Evolutionary conservation across 2,329 filamentous ascomycete species (phyloP), one percentile per base, ranked within the genome.

Genomic region (Fusarium brachygibbosum): DNA sequence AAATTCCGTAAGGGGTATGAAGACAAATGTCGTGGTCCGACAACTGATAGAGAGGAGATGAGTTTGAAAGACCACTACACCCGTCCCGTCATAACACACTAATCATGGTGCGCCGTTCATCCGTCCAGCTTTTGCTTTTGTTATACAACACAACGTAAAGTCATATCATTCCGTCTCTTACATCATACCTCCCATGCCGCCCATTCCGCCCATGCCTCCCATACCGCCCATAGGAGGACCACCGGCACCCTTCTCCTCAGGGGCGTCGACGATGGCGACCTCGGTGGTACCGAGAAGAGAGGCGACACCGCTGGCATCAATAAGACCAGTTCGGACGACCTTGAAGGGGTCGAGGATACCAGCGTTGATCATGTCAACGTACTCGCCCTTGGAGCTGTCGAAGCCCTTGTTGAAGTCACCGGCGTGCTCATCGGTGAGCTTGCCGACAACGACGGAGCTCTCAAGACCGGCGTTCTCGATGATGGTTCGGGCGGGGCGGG

Each of bases 281-380:
- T 99, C 96, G 65, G 96, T 99, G 72, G 96, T 99, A 79, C 96
- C 96, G 66, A 99, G 92, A 66, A 99, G 90, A 55, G 95, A 98
- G 55, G 96, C 96, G 76, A 99, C 96, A 83, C 96, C 96, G 78
- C 91, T 95, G 75, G 96, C 96, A 77, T 99, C 96, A 77, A 94
- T 88, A 63, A 99, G 91, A 78, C 93, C 95, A 69, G 96, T 99
- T 77, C 96, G 94, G 79, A 99, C 96, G 75, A 99, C 96, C 92
- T 99, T 99, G 88, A 99, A 92, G 71, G 96, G 96, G 81, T 99
- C 96, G 64, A 99, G 92, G 82, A 99, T 99, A 91, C 96, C 96
- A 74, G 93, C 89, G 69, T 88, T 82, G 79, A 99, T 98, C 96
- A 99, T 98, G 86, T 99, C 95, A 74, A 98, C 94, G 84, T 97